Base-by-base conservation (phyloP, 441 rosid genomes). In the Populus hybrid region DNA sequence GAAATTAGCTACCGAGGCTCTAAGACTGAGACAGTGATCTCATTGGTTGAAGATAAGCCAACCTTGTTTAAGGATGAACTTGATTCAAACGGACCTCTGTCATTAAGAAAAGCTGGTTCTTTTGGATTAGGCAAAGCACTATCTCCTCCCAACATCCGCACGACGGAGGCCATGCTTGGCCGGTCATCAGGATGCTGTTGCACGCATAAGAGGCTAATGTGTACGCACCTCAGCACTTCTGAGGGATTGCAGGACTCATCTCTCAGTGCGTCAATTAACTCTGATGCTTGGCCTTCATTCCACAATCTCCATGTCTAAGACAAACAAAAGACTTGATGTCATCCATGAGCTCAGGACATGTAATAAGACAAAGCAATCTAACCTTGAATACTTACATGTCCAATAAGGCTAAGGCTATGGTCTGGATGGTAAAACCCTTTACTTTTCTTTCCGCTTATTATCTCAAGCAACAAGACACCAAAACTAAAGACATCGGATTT, bases 401-500 rank as follows among this genome's bases (percentile, higher is more conserved):
- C 78, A 2, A 77, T 26, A 20, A 77, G 80, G 53, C 59, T 69
- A 8, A 35, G 46, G 14, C 12, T 9, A 10, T 65, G 23, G 23
- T 74, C 34, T 9, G 77, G 77, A 32, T 65, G 69, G 57, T 35
- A 74, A 24, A 79, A 81, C n/a, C 83, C 72, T 38, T 35, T 26
- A 14, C 74, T 81, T 59, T 71, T 81, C 67, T 73, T 80, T 24
- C 80, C 66, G 2, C 71, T 72, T 32, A 40, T 20, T 1, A 50
- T 76, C 70, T 80, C 80, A 5, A 76, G 77, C 63, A 68, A 53
- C 10, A 80, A 50, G 35, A 10, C 36, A 16, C 82, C 82, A 4
- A 71, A 71, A 57, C 74, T 71, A 10, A 71, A 71, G 21, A 26
- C 74, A 24, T 40, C 36, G 10, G 71, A 69, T 69, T 69, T 69